Evolutionary conservation across 1,284 basidiomycete species (phyloP).

Genomic region (Entoloma clypeatum): DNA sequence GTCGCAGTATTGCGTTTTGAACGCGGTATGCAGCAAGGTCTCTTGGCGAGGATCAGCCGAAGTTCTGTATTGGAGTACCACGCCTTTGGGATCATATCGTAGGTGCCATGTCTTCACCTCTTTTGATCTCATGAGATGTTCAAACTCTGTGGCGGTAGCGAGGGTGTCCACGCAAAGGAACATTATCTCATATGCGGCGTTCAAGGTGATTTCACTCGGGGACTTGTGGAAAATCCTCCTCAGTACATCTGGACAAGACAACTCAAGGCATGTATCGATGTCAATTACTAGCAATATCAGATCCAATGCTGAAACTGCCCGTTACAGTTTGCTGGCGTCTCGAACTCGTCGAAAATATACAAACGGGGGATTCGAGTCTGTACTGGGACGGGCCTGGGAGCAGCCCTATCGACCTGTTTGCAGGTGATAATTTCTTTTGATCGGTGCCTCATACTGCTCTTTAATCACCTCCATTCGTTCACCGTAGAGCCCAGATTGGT

Average conservation of each 20-base stretch:
- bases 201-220: conserved; percentile 72
- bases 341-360: conserved; percentile 73
- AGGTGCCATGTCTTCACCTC: conserved; percentile 24
- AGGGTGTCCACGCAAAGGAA: conserved; percentile 63
- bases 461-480: background rate
- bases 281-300: background rate
- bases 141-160: conserved; percentile 47
- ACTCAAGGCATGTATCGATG: conserved; percentile 50
- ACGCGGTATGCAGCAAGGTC: conserved; percentile 69
- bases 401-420: conserved; percentile 69
- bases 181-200: conserved; percentile 79
- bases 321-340: conserved; percentile 64
- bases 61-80: conserved; percentile 64
- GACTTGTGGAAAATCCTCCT: conserved; percentile 66
- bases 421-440: conserved; percentile 43
- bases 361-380: conserved; percentile 73
- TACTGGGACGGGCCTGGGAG: conserved; percentile 75
- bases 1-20: conserved; percentile 61
- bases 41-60: conserved; percentile 58
- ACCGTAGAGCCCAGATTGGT: conserved; percentile 45
- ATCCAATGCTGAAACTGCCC: background rate
- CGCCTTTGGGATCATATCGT: conserved; percentile 65
- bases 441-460: background rate
- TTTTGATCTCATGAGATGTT: background rate
- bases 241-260: conserved; percentile 68